Percentiles rank a stretch among this genome's conserved stretches.
These are phyloP conservation scores for Podaxis sp. DNA, from an alignment of 768 basidiomycete genomes.

Conservation along the genomic window DNA sequence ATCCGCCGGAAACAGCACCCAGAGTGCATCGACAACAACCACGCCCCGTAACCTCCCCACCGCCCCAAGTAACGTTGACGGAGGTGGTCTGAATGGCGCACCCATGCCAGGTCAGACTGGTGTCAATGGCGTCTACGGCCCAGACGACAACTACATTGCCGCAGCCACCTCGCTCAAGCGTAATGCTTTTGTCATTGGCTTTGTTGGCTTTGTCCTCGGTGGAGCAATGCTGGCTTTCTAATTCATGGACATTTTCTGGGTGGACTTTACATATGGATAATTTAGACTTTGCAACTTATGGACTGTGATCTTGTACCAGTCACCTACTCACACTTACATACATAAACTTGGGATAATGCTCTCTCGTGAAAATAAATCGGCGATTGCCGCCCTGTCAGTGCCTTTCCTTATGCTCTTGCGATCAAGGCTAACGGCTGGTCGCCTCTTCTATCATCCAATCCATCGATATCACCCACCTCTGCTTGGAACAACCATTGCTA, in stretches of 20 bases:
- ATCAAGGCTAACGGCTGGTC: background rate
- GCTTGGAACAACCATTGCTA: slow-evolving; percentile 1
- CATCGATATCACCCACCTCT: slow-evolving; percentile 1
- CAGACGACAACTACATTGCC: slow-evolving; percentile 62
- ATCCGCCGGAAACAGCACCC: slow-evolving; percentile 22
- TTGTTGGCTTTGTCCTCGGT: slow-evolving; percentile 44
- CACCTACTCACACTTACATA: background rate
- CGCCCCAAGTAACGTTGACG: slow-evolving; percentile 49
- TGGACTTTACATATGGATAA: slow-evolving; percentile 11
- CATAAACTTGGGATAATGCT: background rate
- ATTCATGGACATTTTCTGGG: slow-evolving; percentile 14
- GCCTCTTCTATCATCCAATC: background rate
- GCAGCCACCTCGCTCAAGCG: slow-evolving; percentile 43
- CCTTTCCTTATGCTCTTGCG: slow-evolving; percentile 5
- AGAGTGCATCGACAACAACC: slow-evolving; percentile 34
- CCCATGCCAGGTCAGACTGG: slow-evolving; percentile 54
- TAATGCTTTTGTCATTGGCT: slow-evolving; percentile 38
- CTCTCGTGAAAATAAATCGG: slow-evolving; percentile 6
- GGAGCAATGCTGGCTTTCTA: slow-evolving; percentile 44
- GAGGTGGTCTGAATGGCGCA: slow-evolving; percentile 51
- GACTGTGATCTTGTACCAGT: slow-evolving; percentile 2
- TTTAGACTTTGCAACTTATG: slow-evolving; percentile 11
- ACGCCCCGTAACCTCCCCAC: slow-evolving; percentile 46
- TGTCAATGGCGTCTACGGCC: slow-evolving; percentile 55
- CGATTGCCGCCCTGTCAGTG: slow-evolving; percentile 4